Base-by-base conservation (phyloP, 2,329 filamentous ascomycete genomes). In the Scleromitrula shiraiana region DNA sequence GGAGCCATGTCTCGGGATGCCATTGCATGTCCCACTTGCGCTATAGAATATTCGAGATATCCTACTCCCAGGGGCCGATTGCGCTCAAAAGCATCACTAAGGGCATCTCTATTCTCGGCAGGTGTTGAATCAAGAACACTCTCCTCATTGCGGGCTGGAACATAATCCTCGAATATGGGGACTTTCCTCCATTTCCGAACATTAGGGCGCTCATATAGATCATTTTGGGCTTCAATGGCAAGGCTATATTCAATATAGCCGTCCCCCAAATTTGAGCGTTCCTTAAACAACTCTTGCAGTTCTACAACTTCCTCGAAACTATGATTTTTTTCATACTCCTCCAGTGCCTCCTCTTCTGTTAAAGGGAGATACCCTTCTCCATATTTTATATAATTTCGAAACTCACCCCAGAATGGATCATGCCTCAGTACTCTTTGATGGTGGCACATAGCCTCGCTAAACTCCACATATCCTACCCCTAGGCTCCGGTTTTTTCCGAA, bases 41-140 rank as follows among this genome's bases (percentile, higher is more conserved):
- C 26, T 15, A 33, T 46, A 3, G 43, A 46, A 7, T 29, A 26
- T 15, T 46, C 43, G 8, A 46, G 26, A 7, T 46, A 46, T 39
- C 43, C 43, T 1, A 39, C n/a, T 1, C 43, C 43, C 14, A 38
- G 14, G 2, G 12, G 26, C n/a, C 26, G 12, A 14, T 46, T 46
- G 2, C 1, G 4, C 5, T 39, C 8, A 33, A 39, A 8, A 9
- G 15, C 15, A 2, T 14, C 4, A 23, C 19, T 19, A 19, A 46
- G 38, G 12, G 37, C 23, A 1, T 29, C 24, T 10, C n/a, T 30
- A 9, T 4, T 5, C 10, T 4, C 4, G 8, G 29, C 5, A 12
- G n/a, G n/a, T n/a, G n/a, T n/a, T n/a, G n/a, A n/a, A n/a, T n/a
- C n/a, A n/a, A n/a, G n/a, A n/a, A n/a, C n/a, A n/a, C n/a, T n/a